These are phyloP conservation scores for Apophysomyces variabilis DNA, from an alignment of 371 early-diverging fungal genomes.

Conservation along the genomic window DNA sequence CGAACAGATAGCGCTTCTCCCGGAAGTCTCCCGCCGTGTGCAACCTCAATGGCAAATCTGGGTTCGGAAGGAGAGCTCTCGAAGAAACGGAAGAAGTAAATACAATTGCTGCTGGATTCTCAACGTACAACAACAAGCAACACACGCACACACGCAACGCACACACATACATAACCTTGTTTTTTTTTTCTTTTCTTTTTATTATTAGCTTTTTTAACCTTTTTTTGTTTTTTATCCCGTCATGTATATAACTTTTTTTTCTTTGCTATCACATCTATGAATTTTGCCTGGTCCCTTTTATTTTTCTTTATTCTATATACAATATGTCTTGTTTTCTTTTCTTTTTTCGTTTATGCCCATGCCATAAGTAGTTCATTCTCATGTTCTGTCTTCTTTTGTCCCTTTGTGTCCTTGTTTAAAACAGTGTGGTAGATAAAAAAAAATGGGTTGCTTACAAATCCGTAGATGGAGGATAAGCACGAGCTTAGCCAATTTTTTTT, in stretches of 20 bases:
- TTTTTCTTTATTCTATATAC: background rate
- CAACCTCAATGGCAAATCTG: conserved; percentile 3
- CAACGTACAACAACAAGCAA: too few relatives aligned
- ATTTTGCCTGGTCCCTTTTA: background rate
- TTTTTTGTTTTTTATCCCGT: background rate
- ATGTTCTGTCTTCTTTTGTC: background rate
- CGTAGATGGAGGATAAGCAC: background rate
- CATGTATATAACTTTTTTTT: background rate
- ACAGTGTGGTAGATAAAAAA: too few relatives aligned
- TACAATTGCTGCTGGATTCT: too few relatives aligned
- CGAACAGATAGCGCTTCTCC: conserved; percentile 8
- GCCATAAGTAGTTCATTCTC: background rate
- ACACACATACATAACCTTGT: too few relatives aligned
- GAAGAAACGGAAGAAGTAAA: conserved; percentile 5
- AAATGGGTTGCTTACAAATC: conserved; percentile 1
- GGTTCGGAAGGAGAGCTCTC: background rate
- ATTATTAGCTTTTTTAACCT: background rate
- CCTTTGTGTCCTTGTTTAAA: background rate
- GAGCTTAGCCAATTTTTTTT: background rate
- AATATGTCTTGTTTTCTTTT: too few relatives aligned
- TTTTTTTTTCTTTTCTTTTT: background rate
- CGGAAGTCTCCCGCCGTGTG: conserved; percentile 5
- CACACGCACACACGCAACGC: too few relatives aligned
- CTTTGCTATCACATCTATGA: conserved; percentile 3
- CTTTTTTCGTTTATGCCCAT: conserved; percentile 1